Base-by-base conservation (phyloP, 129 eudicot species). In the Sambucus nigra region DNA sequence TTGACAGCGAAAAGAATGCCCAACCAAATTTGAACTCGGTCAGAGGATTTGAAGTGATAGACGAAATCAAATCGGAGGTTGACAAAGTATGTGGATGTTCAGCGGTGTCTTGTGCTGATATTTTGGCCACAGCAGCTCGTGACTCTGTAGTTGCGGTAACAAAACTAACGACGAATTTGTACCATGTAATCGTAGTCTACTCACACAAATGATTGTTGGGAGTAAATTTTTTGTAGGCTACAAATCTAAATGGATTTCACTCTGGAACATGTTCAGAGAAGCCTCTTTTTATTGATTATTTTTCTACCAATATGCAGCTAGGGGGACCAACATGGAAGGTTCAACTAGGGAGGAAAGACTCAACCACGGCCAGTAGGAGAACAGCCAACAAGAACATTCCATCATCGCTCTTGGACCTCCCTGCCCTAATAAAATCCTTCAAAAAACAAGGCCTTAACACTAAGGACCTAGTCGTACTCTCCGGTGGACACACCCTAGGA, bases 11-110 rank as follows among this genome's bases (percentile, higher is more conserved):
- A 51, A 69, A 69, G 54, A 64, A 58, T 17, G 73, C 81, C 5
- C 12, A 0, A 0, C 32, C 76, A 0, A 75, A 75, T 9, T 31
- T 15, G 8, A 59, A 69, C 20, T 75, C 76, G 0, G 53, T 51
- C 10, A 64, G 81, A 60, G 76, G 76, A 17, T 75, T 75, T 6
- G 66, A 59, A 28, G 81, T 75, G 65, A 65, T 75, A 5, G 81
- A 75, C 29, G 61, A 25, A 32, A 75, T 75, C 26, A 75, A 75
- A 57, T 13, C 46, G 19, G 67, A 56, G 45, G 81, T 75, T 13
- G 81, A 75, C 50, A 64, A 58, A 27, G 68, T 59, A 19, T 69
- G 80, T 39, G 46, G 27, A 1, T 50, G 60, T 11, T 25, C 62
- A 0, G 27, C 54, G 2, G 80, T 74, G 24, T 74, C 80, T 25